Evolutionary conservation across 2,329 filamentous ascomycete genomes (phyloP), one percentile per base, ranked within the genome.

Genomic region (Fusarium nanum): DNA sequence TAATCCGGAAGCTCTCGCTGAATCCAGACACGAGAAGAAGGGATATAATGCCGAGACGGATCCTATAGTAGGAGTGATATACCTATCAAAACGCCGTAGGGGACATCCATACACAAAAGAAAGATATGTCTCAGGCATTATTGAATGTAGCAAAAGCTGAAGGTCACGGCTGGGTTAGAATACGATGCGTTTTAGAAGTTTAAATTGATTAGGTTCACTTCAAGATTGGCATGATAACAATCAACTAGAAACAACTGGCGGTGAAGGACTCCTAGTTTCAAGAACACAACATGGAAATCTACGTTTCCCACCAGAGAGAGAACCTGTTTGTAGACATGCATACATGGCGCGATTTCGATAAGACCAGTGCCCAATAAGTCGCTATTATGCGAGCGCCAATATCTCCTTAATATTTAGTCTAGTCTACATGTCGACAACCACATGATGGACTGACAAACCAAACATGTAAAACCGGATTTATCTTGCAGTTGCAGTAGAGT

Each of bases 221-320:
- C 32, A 58, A 67, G 60, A 41, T 45, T 60, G 60, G 52, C 56
- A 60, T 34, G 58, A 62, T 57, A 11, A 56, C 47, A 32, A 56
- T 47, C 23, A 42, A 67, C 53, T 56, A 55, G 50, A 66, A 60
- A 50, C 58, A 75, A 75, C 70, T 73, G 68, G 72, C 73, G 73
- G 73, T 75, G 73, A 75, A 59, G 65, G 47, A 18, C 25, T 56
- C 34, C 32, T 42, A 60, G 16, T 41, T 54, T 57, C 40, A 46
- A 58, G 63, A 53, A 64, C 58, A 70, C 55, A 61, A 67, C 57
- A 41, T 66, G 60, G 42, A 53, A 66, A 59, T 66, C 55, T 58
- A 37, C 48, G 49, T 63, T 65, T 68, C 48, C 42, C 40, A 48
- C 55, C 34, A 52, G 18, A 41, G 22, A 41, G 46, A 64, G 53